Percentiles rank a stretch among this genome's conserved stretches.
Evolutionary conservation across 2,329 filamentous ascomycete genomes (phyloP).

Genomic region (Colletotrichum sansevieriae): DNA sequence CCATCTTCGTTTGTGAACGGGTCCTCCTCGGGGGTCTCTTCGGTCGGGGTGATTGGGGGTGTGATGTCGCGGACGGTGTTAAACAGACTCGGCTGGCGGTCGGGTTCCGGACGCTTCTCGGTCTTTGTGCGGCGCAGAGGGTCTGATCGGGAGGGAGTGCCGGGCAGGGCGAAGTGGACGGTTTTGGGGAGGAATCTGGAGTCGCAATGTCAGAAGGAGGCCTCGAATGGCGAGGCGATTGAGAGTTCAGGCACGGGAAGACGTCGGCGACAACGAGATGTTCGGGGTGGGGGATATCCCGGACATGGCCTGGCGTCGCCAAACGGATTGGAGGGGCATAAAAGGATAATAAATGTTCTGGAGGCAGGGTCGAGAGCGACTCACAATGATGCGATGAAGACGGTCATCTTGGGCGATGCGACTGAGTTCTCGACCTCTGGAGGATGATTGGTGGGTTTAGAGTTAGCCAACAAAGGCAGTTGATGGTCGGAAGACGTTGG

Average conservation of each 20-base stretch:
- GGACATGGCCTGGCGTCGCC: background rate
- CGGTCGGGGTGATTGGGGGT: constrained; percentile 68
- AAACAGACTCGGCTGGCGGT: constrained; percentile 67
- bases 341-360: constrained; percentile 15
- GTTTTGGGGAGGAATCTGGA: constrained; percentile 91
- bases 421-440: constrained; percentile 9
- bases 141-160: constrained; percentile 58
- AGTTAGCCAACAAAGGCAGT: background rate
- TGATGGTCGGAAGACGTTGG: background rate
- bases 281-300: constrained; percentile 18
- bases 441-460: background rate
- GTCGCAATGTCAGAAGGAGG: constrained; percentile 16
- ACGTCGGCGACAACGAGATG: background rate
- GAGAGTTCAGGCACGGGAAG: background rate
- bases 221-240: background rate
- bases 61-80: constrained; percentile 61
- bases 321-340: constrained; percentile 18
- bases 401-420: constrained; percentile 57
- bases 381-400: constrained; percentile 65
- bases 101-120: constrained; percentile 42
- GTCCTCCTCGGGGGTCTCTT: constrained; percentile 59
- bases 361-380: constrained; percentile 43
- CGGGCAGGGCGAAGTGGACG: constrained; percentile 83
- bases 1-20: constrained; percentile 71
- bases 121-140: constrained; percentile 45